These are phyloP conservation scores for Epichloe baconii DNA, from an alignment of 2,329 filamentous ascomycete species.

Conservation along the genomic window DNA sequence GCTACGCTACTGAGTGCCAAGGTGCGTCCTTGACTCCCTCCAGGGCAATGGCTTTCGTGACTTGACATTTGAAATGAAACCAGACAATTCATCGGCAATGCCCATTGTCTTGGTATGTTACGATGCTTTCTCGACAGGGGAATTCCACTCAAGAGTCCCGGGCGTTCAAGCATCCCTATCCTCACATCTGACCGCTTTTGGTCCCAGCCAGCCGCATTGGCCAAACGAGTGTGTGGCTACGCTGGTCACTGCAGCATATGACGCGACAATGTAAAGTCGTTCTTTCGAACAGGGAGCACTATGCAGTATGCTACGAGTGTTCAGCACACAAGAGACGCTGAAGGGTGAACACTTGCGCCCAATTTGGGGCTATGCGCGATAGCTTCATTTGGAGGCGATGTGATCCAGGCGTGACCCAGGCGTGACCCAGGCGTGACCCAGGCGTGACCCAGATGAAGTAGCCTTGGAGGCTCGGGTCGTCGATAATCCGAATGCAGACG, in stretches of 20 bases:
- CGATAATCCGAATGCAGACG: background rate
- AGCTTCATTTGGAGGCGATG: background rate
- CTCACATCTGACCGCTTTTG: background rate
- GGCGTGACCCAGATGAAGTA: too few relatives aligned
- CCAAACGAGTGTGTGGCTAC: background rate
- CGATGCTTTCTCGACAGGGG: background rate
- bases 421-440: too few relatives aligned
- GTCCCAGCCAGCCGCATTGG: background rate
- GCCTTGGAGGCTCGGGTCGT: too few relatives aligned
- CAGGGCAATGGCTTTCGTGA: background rate
- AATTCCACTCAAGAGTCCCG: background rate
- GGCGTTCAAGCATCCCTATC: background rate
- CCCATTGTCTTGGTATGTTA: background rate
- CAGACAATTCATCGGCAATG: background rate
- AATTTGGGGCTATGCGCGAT: background rate
- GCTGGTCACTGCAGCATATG: background rate
- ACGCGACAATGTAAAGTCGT: background rate
- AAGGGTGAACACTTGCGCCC: background rate
- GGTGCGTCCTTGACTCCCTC: background rate
- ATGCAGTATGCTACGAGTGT: background rate
- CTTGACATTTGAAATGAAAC: background rate
- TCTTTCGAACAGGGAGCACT: background rate
- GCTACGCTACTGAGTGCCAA: background rate
- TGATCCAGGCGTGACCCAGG: too few relatives aligned
- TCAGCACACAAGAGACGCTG: background rate